Evolutionary conservation across 163 green algal species (phyloP).

Genomic region (Prototheca stagnorum): DNA sequence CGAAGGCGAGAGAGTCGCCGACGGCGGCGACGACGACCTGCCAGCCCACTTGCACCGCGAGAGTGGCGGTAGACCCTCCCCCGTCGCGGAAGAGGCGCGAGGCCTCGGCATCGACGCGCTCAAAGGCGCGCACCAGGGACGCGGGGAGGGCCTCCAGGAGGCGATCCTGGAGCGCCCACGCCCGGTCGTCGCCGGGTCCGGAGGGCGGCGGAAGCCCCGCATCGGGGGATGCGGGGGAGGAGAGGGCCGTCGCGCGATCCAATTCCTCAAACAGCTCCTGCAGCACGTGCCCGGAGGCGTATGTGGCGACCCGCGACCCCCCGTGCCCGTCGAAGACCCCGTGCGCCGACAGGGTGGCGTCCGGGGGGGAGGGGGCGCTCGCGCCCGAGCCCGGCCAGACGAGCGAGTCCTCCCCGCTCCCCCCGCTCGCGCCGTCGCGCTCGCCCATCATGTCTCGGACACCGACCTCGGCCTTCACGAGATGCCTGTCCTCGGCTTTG

Average conservation of each 20-base stretch:
- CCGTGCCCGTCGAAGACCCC: constrained; percentile 79
- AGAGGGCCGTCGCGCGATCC: not conserved
- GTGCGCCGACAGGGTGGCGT: constrained; percentile 27
- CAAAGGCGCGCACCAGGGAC: constrained; percentile 6
- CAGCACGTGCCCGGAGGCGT: constrained; percentile 39
- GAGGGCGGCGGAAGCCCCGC: not conserved
- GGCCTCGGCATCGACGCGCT: constrained; percentile 6
- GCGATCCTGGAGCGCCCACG: not conserved
- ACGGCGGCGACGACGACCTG: constrained; percentile 74
- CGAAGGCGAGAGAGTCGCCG: constrained; percentile 62
- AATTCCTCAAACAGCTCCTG: constrained; percentile 12
- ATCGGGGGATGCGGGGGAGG: not conserved
- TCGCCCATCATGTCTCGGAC: no score
- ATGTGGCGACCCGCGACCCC: constrained; percentile 41
- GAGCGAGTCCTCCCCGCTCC: no score
- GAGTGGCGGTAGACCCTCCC: constrained; percentile 66
- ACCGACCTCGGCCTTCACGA: no score
- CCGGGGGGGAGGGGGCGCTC: no score
- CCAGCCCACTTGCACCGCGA: constrained; percentile 58
- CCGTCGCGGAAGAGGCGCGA: constrained; percentile 29
- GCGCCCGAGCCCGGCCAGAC: no score
- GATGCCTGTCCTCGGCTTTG: no score
- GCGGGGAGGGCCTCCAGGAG: not conserved
- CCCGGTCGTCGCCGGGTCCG: not conserved
- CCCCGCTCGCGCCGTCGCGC: no score